These are phyloP conservation scores for Jacaranda mimosifolia DNA, from an alignment of 257 asterid species.

Conservation along the genomic window DNA sequence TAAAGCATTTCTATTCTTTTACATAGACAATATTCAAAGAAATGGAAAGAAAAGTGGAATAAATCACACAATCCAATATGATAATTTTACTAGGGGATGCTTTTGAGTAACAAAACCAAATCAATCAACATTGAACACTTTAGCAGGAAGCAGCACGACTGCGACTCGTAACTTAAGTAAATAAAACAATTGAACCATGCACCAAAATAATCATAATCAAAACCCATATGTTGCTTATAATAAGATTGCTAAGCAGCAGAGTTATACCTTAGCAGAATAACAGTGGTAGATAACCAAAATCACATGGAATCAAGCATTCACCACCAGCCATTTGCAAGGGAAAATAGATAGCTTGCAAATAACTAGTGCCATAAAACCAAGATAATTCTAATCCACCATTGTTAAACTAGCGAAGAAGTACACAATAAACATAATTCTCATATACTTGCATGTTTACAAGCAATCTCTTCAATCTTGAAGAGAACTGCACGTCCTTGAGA, in stretches of 20 bases:
- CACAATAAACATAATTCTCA: background rate
- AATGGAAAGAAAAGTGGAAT: background rate
- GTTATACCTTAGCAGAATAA: background rate
- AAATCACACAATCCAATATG: background rate
- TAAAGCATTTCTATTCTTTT: background rate
- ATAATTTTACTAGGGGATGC: background rate
- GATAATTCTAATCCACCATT: background rate
- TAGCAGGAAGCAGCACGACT: too few species aligned
- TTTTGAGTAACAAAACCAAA: background rate
- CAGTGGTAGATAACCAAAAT: too few species aligned
- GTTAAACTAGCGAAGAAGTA: background rate
- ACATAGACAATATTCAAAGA: background rate
- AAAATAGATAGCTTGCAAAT: background rate
- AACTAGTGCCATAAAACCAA: slow-evolving; percentile 3
- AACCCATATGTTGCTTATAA: background rate
- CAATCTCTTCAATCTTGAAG: background rate
- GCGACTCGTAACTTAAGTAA: background rate
- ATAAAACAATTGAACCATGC: background rate
- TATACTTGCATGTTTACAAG: background rate
- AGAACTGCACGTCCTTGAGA: background rate
- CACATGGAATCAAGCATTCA: background rate
- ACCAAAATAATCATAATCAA: background rate
- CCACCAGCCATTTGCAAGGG: too few species aligned
- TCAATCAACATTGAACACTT: background rate
- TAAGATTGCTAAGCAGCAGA: background rate